Evolutionary conservation across 2,329 filamentous ascomycete species (phyloP).

Genomic region (Fusarium miscanthi): DNA sequence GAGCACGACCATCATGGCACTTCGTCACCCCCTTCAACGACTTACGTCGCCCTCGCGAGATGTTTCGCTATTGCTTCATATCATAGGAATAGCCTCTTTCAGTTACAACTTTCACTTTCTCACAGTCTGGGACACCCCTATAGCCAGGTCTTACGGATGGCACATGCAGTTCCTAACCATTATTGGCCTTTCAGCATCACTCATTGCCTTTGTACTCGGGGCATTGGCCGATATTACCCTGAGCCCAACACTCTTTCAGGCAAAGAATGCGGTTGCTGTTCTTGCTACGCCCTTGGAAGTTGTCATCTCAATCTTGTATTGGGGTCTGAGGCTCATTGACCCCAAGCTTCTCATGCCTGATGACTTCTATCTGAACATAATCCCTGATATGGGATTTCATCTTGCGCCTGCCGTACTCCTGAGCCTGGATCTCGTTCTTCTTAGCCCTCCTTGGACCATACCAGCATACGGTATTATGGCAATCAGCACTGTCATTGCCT

Average conservation of each 20-base stretch:
- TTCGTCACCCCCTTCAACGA: conserved; percentile 71
- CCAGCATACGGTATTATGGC: conserved; percentile 67
- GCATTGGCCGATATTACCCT: conserved; percentile 73
- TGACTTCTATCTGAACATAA: conserved; percentile 64
- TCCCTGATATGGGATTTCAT: conserved; percentile 73
- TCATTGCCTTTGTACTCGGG: conserved; percentile 69
- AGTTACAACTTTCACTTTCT: conserved; percentile 65
- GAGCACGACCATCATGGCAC: conserved; percentile 50
- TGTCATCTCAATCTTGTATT: conserved; percentile 78
- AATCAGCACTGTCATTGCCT: conserved; percentile 68
- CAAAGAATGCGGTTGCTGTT: conserved; percentile 75
- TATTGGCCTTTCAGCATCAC: conserved; percentile 72
- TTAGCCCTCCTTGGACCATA: conserved; percentile 79
- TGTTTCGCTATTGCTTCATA: conserved; percentile 71
- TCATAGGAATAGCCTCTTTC: conserved; percentile 64
- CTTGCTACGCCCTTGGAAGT: conserved; percentile 76
- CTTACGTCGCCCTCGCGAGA: conserved; percentile 72
- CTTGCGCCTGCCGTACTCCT: conserved; percentile 73
- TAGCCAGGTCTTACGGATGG: conserved; percentile 71
- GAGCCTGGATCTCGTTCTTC: conserved; percentile 71
- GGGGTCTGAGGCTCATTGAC: conserved; percentile 72
- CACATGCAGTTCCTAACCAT: conserved; percentile 81
- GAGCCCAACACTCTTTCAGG: conserved; percentile 66
- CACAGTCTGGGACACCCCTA: conserved; percentile 59
- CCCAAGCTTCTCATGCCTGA: conserved; percentile 63